Base-by-base conservation (phyloP, 129 eudicot species). In the Escallonia herrerae region DNA sequence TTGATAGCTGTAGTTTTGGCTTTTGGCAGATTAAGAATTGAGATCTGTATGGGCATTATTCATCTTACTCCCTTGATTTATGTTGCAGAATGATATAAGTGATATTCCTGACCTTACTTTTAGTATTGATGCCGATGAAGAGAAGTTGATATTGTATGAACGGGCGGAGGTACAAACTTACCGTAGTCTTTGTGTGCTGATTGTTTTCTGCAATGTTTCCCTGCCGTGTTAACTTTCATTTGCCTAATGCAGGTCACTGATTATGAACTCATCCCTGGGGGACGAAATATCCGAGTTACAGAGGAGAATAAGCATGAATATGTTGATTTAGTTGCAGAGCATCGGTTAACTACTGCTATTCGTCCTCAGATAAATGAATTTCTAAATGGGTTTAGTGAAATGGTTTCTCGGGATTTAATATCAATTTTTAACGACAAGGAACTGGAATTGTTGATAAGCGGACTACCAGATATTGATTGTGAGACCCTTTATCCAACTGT, bases 81-180 rank as follows among this genome's bases (percentile, higher is more conserved):
- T n/a, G 40, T 43, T 86, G 82, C 84, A 94, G 99, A 89, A 94
- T 84, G 99, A 89, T 79, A 84, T 94, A 70, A 89, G 93, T 53
- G 99, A 94, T 71, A 62, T 89, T 58, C 64, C 82, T 38, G 97
- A 89, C 75, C 82, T 94, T 49, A 94, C 99, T 14, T 94, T 94
- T 73, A 94, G 99, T 76, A 94, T 94, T 7, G 99, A 94, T 80
- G 99, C 99, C 67, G 99, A 94, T 71, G 99, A 94, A 64, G 99
- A 94, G 76, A 94, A 94, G 79, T 77, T 80, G 71, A 94, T 94
- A 63, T 72, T 94, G 43, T 94, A 91, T 57, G 99, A 94, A 62
- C 76, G 80, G 49, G 72, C 84, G 37, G 87, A 94, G 77, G 99
- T 94, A 77, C 61, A 76, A 37, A 70, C 51, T 56, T 51, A 44